Evolutionary conservation across 768 basidiomycete species (phyloP).

Genomic region (Russula lepida): DNA sequence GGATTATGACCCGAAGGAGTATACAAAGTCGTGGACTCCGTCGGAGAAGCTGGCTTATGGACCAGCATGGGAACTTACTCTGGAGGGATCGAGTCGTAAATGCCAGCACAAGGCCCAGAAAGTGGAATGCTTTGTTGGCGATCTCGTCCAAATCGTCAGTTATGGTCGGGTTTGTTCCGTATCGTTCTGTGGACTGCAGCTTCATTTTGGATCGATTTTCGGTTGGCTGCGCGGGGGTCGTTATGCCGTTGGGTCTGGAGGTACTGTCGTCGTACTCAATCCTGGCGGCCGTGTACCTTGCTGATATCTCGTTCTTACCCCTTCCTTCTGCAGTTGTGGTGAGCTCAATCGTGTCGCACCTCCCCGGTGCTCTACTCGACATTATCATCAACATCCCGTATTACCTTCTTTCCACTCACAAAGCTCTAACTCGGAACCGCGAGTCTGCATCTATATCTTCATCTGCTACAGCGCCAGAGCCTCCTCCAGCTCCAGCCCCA

Average conservation of each 20-base stretch:
- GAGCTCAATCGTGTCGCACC: slow-evolving; percentile 59
- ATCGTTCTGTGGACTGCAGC: slow-evolving; percentile 36
- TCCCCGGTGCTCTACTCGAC: slow-evolving; percentile 60
- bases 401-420: slow-evolving; percentile 51
- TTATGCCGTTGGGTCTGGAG: slow-evolving; percentile 71
- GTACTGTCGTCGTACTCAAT: slow-evolving; percentile 32
- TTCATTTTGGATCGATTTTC: slow-evolving; percentile 40
- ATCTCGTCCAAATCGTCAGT: slow-evolving; percentile 50
- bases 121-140: slow-evolving; percentile 49
- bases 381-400: slow-evolving; percentile 58
- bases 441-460: slow-evolving; percentile 26
- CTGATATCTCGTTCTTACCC: slow-evolving; percentile 6
- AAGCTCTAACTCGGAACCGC: slow-evolving; percentile 47
- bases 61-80: slow-evolving; percentile 49
- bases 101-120: slow-evolving; percentile 47
- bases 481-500: neutral
- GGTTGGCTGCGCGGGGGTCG: slow-evolving; percentile 60
- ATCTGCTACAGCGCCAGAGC: slow-evolving; percentile 21
- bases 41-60: slow-evolving; percentile 70
- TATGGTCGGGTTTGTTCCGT: slow-evolving; percentile 40
- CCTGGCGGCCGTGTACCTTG: neutral
- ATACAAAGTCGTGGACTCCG: slow-evolving; percentile 64
- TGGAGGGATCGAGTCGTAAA: slow-evolving; percentile 34
- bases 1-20: slow-evolving; percentile 29
- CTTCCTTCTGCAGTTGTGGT: slow-evolving; percentile 47